Evolutionary conservation across 345 rosid genomes (phyloP).

Genomic region (Trapa incisa): DNA sequence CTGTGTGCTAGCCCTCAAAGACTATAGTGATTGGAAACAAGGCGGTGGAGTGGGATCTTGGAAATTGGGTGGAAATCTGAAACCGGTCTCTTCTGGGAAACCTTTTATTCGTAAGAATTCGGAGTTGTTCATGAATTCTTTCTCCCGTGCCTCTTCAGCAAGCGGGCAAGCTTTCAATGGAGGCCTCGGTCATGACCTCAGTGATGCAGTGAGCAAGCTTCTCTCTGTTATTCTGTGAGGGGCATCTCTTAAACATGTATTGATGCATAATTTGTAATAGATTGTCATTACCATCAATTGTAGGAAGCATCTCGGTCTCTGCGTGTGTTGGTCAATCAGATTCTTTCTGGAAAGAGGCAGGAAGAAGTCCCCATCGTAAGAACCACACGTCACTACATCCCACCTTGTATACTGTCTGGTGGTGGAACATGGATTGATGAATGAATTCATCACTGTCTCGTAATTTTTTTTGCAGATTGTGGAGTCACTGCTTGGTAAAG

Average conservation of each 20-base stretch:
- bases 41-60: conserved; percentile 57
- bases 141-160: conserved; percentile 33
- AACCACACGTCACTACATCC: conserved; percentile 2
- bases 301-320: conserved; percentile 52
- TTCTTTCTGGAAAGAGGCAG: conserved; percentile 52
- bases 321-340: conserved; percentile 45
- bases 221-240: conserved; percentile 7
- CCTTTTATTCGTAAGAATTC: conserved; percentile 46
- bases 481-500: conserved; percentile 69
- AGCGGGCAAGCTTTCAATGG: conserved; percentile 30
- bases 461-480: conserved; percentile 35
- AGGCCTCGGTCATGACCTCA: conserved; percentile 34
- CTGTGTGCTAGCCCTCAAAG: conserved; percentile 71
- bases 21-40: conserved; percentile 71
- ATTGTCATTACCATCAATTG: conserved; percentile 7
- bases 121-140: conserved; percentile 53
- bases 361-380: conserved; percentile 74
- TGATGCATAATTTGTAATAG: neutral
- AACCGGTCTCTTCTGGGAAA: conserved; percentile 29
- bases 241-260: neutral
- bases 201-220: conserved; percentile 44
- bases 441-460: neutral
- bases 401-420: neutral
- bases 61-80: conserved; percentile 49
- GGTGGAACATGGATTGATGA: neutral